Conservation (phyloP, 495 filamentous ascomycete species). For the Penicillium argentinense region DNA sequence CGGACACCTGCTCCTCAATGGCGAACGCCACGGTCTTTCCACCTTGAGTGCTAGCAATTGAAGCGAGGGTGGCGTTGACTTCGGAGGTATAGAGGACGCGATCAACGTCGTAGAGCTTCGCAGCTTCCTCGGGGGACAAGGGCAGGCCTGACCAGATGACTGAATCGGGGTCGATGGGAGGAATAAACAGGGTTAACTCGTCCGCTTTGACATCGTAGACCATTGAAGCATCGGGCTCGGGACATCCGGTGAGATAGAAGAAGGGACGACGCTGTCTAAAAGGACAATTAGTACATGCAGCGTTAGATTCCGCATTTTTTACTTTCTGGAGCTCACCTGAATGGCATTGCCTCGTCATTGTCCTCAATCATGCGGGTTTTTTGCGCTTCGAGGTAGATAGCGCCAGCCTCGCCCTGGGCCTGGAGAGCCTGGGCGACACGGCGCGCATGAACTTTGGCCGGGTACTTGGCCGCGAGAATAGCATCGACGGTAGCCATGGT, state of each 20-base stretch:
- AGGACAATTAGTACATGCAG: conserved; percentile 3
- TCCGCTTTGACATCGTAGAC: conserved; percentile 73
- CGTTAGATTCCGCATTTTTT: not conserved
- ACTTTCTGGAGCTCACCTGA: conserved; percentile 56
- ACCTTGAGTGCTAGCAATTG: conserved; percentile 39
- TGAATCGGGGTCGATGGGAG: conserved; percentile 78
- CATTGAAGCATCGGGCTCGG: conserved; percentile 76
- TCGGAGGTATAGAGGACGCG: conserved; percentile 66
- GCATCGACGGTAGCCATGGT: conserved; percentile 40
- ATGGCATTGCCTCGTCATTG: conserved; percentile 74
- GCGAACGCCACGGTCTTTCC: conserved; percentile 60
- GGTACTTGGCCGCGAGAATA: conserved; percentile 76
- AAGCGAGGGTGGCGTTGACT: conserved; percentile 62
- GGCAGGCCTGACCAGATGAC: conserved; percentile 98
- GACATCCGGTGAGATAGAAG: conserved; percentile 91
- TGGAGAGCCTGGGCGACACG: conserved; percentile 75
- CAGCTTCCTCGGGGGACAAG: conserved; percentile 69
- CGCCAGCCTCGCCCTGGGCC: conserved; percentile 28
- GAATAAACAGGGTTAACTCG: conserved; percentile 87
- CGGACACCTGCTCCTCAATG: conserved; percentile 69
- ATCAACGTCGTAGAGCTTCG: conserved; percentile 80
- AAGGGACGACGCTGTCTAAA: conserved; percentile 82
- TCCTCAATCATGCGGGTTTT: conserved; percentile 77
- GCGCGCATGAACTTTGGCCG: conserved; percentile 86
- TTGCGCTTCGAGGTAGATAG: conserved; percentile 84